phyloP scores from a whole-genome alignment of 1,139 yeast species.

The Torulaspora pretoriensis region DNA sequence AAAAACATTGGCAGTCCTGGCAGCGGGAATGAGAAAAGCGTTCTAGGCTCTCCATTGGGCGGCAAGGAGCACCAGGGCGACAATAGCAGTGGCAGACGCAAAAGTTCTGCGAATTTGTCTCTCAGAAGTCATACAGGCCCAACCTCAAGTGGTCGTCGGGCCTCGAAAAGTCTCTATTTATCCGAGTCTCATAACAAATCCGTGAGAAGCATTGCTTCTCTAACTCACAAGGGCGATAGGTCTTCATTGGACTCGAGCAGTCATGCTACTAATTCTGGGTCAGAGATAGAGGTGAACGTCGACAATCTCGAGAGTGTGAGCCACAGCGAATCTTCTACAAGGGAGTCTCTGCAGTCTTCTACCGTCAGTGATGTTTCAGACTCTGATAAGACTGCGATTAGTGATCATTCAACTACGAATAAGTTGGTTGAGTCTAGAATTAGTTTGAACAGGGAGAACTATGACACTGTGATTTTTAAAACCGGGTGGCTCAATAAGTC shows the following conservation, averaged over 20 bases:
- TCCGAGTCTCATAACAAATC: constrained; percentile 11
- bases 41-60: constrained; percentile 2
- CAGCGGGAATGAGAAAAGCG: background rate
- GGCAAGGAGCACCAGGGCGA: constrained; percentile 4
- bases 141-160: constrained; percentile 8
- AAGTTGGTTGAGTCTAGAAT: constrained; percentile 2
- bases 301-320: background rate
- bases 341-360: background rate
- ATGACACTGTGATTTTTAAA: constrained; percentile 41
- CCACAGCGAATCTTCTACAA: background rate
- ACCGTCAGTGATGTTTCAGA: background rate
- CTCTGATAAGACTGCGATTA: background rate
- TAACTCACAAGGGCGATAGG: constrained; percentile 3
- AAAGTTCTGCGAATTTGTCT: constrained; percentile 13
- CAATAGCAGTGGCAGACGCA: constrained; percentile 7
- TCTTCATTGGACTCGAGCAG: constrained; percentile 5
- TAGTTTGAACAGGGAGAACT: constrained; percentile 33
- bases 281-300: background rate
- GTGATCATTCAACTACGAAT: background rate
- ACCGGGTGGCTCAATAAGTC: constrained; percentile 47
- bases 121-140: constrained; percentile 6
- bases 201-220: constrained; percentile 9
- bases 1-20: background rate
- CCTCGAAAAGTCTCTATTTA: constrained; percentile 10
- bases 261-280: constrained; percentile 1